Base-by-base conservation (phyloP, 177 flowering plant genomes). In the Telopea speciosissima region DNA sequence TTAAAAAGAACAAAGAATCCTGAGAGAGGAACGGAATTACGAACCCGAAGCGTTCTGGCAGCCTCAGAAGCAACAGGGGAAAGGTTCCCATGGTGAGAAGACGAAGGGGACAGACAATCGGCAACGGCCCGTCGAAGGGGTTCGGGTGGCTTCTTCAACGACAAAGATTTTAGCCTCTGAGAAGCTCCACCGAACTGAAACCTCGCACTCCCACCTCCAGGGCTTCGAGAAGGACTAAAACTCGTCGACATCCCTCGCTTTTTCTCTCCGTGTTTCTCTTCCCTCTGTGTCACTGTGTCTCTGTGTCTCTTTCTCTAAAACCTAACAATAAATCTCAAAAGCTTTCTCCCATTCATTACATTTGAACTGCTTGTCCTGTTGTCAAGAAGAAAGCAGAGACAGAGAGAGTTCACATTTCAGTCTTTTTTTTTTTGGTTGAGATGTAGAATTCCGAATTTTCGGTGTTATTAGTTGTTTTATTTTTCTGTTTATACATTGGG, bases 61-160 rank as follows among this genome's bases (percentile, higher is more conserved):
- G 99, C 97, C 70, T 93, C 96, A 40, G 88, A 77, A 26, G 83
- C 79, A 26, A 78, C 77, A n/a, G 78, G 68, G 12, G 90, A 83
- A 28, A 90, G 82, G 64, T 63, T 70, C 3, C 83, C 85, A 58
- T 85, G 87, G 70, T 78, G 86, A 33, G 87, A 74, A 5, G 81
- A 75, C 40, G 1, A 82, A 66, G 0, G 80, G 12, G 97, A 90
- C 5, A 95, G 82, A 77, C 92, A 93, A 86, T 91, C 93, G 40
- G 96, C 96, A 5, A 93, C 95, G 17, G 97, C 96, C 0, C 93
- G 81, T 12, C 95, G 89, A 22, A 95, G 82, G 26, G 96, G 99
- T 86, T 95, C 99, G 8, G 97, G 97, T 42, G 93, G 96, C 79
- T 93, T 91, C 83, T 83, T 86, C n/a, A 74, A 49, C 42, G 91